A percentile compares a stretch with the other conserved stretches of the same genome.
These are phyloP conservation scores for Malus fusca DNA, from an alignment of 306 rosid genomes.

Conservation along the genomic window DNA sequence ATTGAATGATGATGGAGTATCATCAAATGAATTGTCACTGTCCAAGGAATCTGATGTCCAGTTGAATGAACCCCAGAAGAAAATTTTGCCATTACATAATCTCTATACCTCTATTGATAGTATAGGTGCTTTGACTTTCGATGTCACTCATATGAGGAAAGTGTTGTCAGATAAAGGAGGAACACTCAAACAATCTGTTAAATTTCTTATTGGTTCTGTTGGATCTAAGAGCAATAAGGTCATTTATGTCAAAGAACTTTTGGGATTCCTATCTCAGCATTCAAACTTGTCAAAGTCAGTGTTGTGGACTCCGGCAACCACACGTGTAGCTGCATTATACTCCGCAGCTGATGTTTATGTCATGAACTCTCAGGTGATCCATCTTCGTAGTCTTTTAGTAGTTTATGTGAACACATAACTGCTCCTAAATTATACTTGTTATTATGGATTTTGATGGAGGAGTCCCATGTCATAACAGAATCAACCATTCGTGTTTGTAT, in stretches of 20 bases:
- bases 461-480: too few relatives aligned
- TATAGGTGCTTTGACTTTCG: slow-evolving; percentile 26
- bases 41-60: slow-evolving; percentile 19
- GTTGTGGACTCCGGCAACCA: slow-evolving; percentile 79
- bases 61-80: slow-evolving; percentile 23
- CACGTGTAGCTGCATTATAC: slow-evolving; percentile 74
- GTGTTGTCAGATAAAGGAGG: slow-evolving; percentile 23
- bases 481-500: too few relatives aligned
- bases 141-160: slow-evolving; percentile 28
- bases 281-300: slow-evolving; percentile 71
- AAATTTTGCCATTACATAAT: slow-evolving; percentile 12
- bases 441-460: too few relatives aligned
- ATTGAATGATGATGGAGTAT: slow-evolving; percentile 25
- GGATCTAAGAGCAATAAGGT: slow-evolving; percentile 96
- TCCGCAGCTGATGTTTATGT: slow-evolving; percentile 90
- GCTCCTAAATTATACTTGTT: neutral
- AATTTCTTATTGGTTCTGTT: slow-evolving; percentile 74
- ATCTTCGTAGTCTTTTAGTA: neutral
- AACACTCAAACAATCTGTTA: slow-evolving; percentile 32
- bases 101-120: slow-evolving; percentile 22
- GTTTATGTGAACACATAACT: neutral
- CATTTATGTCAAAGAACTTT: slow-evolving; percentile 57
- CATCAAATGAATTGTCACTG: slow-evolving; percentile 21
- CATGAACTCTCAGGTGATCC: slow-evolving; percentile 82
- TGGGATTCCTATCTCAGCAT: slow-evolving; percentile 47